A percentile compares a stretch with the other conserved stretches of the same genome.
phyloP scores from a whole-genome alignment of 2,329 filamentous ascomycete genomes.

The Orbilia ellipsospora region DNA sequence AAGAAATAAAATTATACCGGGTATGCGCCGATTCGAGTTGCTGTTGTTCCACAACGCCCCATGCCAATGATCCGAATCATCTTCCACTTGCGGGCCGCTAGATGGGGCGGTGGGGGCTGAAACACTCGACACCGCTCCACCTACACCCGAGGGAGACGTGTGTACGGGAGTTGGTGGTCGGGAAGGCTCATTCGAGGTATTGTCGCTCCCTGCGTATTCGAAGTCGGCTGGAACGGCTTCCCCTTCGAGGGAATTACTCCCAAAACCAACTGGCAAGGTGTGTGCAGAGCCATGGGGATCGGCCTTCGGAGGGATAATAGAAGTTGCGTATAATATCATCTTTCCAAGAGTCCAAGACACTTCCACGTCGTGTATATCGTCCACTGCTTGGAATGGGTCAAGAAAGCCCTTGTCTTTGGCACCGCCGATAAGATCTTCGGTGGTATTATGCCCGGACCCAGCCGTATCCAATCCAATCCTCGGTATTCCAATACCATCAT shows the following conservation, averaged over 20 bases:
- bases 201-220: constrained; percentile 71
- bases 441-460: constrained; percentile 73
- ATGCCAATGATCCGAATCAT: constrained; percentile 53
- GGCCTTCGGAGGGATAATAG: constrained; percentile 75
- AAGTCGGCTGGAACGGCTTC: constrained; percentile 78
- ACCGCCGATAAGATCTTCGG: constrained; percentile 74
- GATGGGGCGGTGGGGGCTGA: constrained; percentile 8
- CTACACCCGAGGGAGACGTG: not conserved
- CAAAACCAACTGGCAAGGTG: constrained; percentile 84
- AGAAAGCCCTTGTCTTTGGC: constrained; percentile 80
- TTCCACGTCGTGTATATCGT: constrained; percentile 90
- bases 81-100: constrained; percentile 11
- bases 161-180: constrained; percentile 15
- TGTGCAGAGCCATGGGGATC: constrained; percentile 64
- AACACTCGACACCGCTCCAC: constrained; percentile 30
- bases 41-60: constrained; percentile 58
- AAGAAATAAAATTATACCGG: constrained; percentile 78
- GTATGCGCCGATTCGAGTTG: constrained; percentile 64
- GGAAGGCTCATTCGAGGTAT: constrained; percentile 12
- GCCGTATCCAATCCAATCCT: constrained; percentile 80
- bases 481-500: constrained; percentile 94
- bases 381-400: constrained; percentile 88
- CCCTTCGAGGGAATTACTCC: constrained; percentile 73
- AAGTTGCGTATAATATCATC: constrained; percentile 93
- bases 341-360: constrained; percentile 98